phyloP scores from a whole-genome alignment of 106 monocot genomes.

The Xerophyta viscosa region DNA sequence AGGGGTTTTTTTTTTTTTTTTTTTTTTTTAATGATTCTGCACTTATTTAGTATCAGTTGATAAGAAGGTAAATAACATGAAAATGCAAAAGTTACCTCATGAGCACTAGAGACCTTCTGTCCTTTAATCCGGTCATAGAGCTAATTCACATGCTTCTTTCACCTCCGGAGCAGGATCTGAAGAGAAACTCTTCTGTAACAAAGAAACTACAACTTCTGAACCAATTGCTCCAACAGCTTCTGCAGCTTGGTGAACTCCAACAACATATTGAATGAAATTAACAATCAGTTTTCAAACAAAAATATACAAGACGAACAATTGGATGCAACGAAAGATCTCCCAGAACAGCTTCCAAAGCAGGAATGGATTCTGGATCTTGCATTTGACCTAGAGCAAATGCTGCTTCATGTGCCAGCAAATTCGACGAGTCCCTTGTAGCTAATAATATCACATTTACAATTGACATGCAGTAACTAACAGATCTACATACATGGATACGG shows the following conservation, averaged over 20 bases:
- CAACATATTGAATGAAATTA: neutral
- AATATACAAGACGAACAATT: conserved; percentile 95
- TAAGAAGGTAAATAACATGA: too few relatives aligned
- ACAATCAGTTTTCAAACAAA: too few relatives aligned
- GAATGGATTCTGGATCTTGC: conserved; percentile 83
- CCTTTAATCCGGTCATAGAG: conserved; percentile 72
- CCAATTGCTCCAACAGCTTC: conserved; percentile 98
- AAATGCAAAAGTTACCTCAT: conserved; percentile 9
- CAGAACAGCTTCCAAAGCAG: conserved; percentile 71
- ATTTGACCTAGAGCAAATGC: conserved; percentile 98
- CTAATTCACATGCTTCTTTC: conserved; percentile 93
- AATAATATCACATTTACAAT: too few relatives aligned
- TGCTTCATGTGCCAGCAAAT: conserved; percentile 98
- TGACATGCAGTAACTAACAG: too few relatives aligned
- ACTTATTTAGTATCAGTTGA: too few relatives aligned
- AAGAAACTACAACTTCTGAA: conserved; percentile 32
- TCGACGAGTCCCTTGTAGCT: conserved; percentile 91
- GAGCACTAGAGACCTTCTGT: conserved; percentile 29
- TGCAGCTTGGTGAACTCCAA: conserved; percentile 57
- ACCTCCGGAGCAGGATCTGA: conserved; percentile 91
- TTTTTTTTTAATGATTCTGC: too few relatives aligned
- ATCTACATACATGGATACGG: too few relatives aligned
- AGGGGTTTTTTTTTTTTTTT: too few relatives aligned
- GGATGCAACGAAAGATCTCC: conserved; percentile 90
- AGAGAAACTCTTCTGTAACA: conserved; percentile 52